These are phyloP conservation scores for Microbotryomycetes sp. DNA, from an alignment of 1,284 basidiomycete genomes.

Conservation along the genomic window DNA sequence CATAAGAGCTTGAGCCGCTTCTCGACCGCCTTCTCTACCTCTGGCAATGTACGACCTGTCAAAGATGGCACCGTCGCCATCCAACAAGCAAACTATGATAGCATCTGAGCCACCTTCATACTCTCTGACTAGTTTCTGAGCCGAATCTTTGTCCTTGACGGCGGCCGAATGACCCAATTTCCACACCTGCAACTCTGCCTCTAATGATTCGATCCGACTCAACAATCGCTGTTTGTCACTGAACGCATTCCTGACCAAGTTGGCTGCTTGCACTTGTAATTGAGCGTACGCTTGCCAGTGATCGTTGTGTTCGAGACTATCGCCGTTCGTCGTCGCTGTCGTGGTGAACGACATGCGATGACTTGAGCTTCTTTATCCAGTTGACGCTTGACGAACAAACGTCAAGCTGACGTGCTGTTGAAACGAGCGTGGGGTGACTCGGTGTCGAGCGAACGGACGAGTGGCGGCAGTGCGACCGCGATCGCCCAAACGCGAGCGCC, in stretches of 20 bases:
- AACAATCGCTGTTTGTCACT: neutral
- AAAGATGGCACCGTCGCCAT: slow-evolving; percentile 63
- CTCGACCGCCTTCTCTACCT: slow-evolving; percentile 48
- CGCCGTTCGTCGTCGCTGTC: too few species aligned
- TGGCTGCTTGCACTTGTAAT: neutral
- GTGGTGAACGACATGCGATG: too few species aligned
- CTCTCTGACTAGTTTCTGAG: neutral
- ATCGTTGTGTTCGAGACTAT: neutral
- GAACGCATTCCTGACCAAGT: neutral
- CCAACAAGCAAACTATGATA: slow-evolving; percentile 53
- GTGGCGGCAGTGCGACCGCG: too few species aligned
- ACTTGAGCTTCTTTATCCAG: too few species aligned
- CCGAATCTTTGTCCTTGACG: neutral
- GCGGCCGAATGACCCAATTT: neutral
- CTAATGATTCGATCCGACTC: neutral
- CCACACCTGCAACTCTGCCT: neutral
- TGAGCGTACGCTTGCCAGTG: neutral
- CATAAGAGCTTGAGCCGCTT: slow-evolving; percentile 48
- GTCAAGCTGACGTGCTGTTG: too few species aligned
- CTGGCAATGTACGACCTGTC: slow-evolving; percentile 50
- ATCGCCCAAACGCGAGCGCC: too few species aligned
- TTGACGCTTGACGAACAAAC: too few species aligned
- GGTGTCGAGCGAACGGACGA: too few species aligned
- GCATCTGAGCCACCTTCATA: neutral
- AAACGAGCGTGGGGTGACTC: too few species aligned